Base-by-base conservation (phyloP, 208 protist genomes). In the Acanthamoeba castellanii region DNA sequence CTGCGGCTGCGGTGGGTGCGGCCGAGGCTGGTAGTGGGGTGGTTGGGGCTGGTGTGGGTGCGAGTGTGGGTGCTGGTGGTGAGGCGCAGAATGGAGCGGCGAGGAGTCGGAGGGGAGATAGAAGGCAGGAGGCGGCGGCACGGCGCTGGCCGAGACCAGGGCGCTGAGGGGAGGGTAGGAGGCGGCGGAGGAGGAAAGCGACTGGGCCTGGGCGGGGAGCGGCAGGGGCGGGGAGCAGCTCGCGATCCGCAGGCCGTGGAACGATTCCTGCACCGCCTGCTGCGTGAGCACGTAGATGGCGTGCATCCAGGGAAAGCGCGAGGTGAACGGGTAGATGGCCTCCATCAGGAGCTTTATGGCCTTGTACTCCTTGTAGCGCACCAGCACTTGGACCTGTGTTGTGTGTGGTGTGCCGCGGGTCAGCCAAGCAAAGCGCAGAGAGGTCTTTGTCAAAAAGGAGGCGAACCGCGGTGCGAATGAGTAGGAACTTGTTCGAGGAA, bases 391-490 rank as follows among this genome's bases (percentile, higher is more conserved):
- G 11, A 85, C 42, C 76, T 85, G 76, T 78, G 32, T 42, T 27
- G 59, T 2, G 20, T 13, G n/a, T 5, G 55, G 55, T 61, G 16
- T 2, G 55, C 16, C 20, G 16, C 16, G 16, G 1, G 55, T 22
- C 16, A 13, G 11, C 20, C 55, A 61, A 61, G 55, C 20, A 22
- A 61, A 61, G 55, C 55, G 3, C 16, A 61, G 55, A 13, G 20
- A 11, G 52, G 52, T 13, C 3, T 22, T 22, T 1, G 55, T 72
- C n/a, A 9, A 70, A 32, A 13, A 9, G 22, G 22, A n/a, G 37
- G 37, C 72, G 76, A 47, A 85, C 76, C 16, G 76, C 42, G 6
- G 76, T 85, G 30, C 76, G 76, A 25, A 85, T 50, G 76, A 85
- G 76, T 6, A 85, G 76, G 42, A 47, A 47, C 14, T 85, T 57